These are phyloP conservation scores for Suhomyces sp. DNA, from an alignment of 805 yeast species.

Conservation along the genomic window DNA sequence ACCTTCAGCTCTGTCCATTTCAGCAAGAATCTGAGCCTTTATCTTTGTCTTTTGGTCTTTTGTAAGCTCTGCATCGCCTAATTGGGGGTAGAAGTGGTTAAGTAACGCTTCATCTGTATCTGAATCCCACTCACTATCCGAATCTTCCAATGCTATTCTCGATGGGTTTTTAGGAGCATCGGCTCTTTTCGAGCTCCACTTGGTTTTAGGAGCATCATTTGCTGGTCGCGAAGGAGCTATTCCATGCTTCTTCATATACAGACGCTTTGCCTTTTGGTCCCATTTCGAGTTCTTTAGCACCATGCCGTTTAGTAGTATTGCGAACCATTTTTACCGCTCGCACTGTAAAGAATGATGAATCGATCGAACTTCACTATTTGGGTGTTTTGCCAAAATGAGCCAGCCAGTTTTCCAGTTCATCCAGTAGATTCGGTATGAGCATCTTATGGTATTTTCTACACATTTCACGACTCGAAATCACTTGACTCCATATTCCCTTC, in stretches of 20 bases:
- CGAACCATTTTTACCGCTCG: not conserved
- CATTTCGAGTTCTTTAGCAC: slow-evolving; percentile 43
- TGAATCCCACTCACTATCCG: slow-evolving; percentile 40
- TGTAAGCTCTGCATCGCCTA: slow-evolving; percentile 32
- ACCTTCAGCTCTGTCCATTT: slow-evolving; percentile 16
- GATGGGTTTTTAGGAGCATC: slow-evolving; percentile 8
- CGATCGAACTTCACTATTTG: not conserved
- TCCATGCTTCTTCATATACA: slow-evolving; percentile 42
- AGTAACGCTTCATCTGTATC: slow-evolving; percentile 38
- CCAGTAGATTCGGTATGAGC: not conserved
- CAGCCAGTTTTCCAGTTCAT: too few species aligned
- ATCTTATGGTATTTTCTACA: not conserved
- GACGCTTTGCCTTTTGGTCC: slow-evolving; percentile 42
- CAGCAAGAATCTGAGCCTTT: slow-evolving; percentile 32
- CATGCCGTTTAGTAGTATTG: slow-evolving; percentile 19
- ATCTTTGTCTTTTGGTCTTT: slow-evolving; percentile 35
- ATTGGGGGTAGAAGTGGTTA: slow-evolving; percentile 38
- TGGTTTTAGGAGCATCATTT: slow-evolving; percentile 17
- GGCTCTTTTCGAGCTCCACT: slow-evolving; percentile 35
- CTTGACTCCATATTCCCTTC: not conserved
- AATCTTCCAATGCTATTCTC: slow-evolving; percentile 23
- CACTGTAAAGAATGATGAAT: not conserved
- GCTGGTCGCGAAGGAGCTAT: slow-evolving; percentile 15
- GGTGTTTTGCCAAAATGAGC: not conserved
- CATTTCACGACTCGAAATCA: too few species aligned